Evolutionary conservation across 179 eudicot species (phyloP).

Genomic region (Silene vulgaris): DNA sequence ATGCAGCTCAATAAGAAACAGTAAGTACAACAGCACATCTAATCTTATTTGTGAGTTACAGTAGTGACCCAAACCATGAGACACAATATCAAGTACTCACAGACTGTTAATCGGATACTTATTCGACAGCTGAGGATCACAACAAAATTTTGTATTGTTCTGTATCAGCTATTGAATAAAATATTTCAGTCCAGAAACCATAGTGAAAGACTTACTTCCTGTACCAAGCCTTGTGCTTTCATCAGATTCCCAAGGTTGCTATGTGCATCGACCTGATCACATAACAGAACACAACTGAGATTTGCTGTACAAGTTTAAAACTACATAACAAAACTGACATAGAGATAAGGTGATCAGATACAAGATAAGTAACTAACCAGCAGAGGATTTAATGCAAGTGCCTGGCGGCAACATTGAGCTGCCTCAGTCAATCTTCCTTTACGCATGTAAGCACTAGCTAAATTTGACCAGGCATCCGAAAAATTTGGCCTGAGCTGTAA

Average conservation of each 20-base stretch:
- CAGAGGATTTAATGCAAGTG: conserved; percentile 76
- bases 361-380: conserved; percentile 38
- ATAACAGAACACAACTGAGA: conserved; percentile 7
- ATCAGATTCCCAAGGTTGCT: conserved; percentile 92
- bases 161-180: conserved; percentile 1
- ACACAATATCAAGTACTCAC: too few species aligned
- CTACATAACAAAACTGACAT: neutral
- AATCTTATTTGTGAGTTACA: neutral
- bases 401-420: conserved; percentile 94
- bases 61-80: too few species aligned
- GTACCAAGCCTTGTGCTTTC: conserved; percentile 91
- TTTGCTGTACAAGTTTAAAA: conserved; percentile 6
- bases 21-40: neutral
- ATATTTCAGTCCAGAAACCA: neutral
- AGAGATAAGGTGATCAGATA: conserved; percentile 1
- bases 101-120: too few species aligned
- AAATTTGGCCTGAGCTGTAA: conserved; percentile 87
- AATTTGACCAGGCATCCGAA: conserved; percentile 98
- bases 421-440: conserved; percentile 88
- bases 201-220: conserved; percentile 53
- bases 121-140: neutral
- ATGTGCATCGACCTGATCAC: conserved; percentile 81
- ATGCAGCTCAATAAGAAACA: conserved; percentile 9
- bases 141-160: neutral
- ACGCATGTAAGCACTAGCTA: conserved; percentile 93